Conservation (phyloP, 192 early-diverging fungal genomes). For the Powellomyces hirtus region DNA sequence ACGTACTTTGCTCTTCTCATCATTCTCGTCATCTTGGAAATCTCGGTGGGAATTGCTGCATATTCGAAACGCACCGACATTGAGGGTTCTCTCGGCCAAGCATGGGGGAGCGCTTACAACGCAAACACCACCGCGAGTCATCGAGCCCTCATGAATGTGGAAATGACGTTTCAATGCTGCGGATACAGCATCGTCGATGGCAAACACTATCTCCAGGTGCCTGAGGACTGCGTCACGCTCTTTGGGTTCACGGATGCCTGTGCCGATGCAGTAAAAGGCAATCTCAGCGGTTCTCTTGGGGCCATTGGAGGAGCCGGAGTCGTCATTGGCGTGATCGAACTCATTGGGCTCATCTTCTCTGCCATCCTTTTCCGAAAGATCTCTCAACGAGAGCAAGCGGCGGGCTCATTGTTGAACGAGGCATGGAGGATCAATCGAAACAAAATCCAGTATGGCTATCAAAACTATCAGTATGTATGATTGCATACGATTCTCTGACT, state of each 20-base stretch:
- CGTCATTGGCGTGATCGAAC: slow-evolving; percentile 52
- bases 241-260: slow-evolving; percentile 28
- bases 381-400: slow-evolving; percentile 43
- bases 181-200: slow-evolving; percentile 36
- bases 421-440: slow-evolving; percentile 58
- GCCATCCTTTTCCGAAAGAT: slow-evolving; percentile 53
- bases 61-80: slow-evolving; percentile 54
- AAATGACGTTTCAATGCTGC: slow-evolving; percentile 41
- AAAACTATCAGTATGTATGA: slow-evolving; percentile 60
- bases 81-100: slow-evolving; percentile 62
- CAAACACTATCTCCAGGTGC: background rate
- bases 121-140: slow-evolving; percentile 4
- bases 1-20: slow-evolving; percentile 57
- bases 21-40: slow-evolving; percentile 50
- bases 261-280: slow-evolving; percentile 19
- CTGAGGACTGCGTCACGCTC: background rate
- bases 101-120: slow-evolving; percentile 66
- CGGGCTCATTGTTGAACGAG: slow-evolving; percentile 47
- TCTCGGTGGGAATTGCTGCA: slow-evolving; percentile 51
- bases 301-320: slow-evolving; percentile 55
- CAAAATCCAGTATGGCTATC: slow-evolving; percentile 56
- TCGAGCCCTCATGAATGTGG: slow-evolving; percentile 15
- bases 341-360: slow-evolving; percentile 47
- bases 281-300: slow-evolving; percentile 32
- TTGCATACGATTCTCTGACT: no score